phyloP scores from a whole-genome alignment of 2,329 filamentous ascomycete genomes.

The Fusarium sp. region DNA sequence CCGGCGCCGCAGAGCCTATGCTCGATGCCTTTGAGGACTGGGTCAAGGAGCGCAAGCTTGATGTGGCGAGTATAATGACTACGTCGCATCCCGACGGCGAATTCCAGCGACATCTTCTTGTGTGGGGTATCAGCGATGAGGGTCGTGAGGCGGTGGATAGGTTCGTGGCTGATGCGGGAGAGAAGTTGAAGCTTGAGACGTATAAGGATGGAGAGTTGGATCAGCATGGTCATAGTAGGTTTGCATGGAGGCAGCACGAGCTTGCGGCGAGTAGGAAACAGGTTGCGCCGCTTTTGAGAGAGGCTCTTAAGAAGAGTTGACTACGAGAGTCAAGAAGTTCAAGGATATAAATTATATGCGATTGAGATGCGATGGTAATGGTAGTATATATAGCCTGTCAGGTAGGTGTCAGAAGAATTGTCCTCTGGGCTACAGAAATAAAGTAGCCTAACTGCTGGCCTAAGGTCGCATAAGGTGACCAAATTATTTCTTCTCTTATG shows the following conservation, averaged over 20 bases:
- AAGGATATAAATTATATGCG: conserved; percentile 19
- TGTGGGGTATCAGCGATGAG: conserved; percentile 69
- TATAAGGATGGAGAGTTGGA: conserved; percentile 66
- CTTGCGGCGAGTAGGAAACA: conserved; percentile 74
- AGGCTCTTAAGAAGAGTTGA: conserved; percentile 59
- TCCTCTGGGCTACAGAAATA: neutral
- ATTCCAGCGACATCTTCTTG: conserved; percentile 75
- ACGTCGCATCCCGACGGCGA: conserved; percentile 65
- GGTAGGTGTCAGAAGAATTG: neutral
- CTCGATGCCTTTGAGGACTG: conserved; percentile 63
- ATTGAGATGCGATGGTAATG: neutral
- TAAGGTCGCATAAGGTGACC: neutral
- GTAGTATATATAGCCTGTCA: neutral
- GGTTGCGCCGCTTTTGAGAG: conserved; percentile 73
- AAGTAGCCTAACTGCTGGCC: neutral
- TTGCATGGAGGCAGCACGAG: conserved; percentile 75
- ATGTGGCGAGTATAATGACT: conserved; percentile 77
- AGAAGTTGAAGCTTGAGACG: conserved; percentile 66
- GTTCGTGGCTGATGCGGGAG: conserved; percentile 62
- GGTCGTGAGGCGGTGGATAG: conserved; percentile 63
- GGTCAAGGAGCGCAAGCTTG: conserved; percentile 67
- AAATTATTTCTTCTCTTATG: neutral
- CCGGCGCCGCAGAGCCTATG: conserved; percentile 60
- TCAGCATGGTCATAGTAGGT: conserved; percentile 59
- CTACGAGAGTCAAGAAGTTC: conserved; percentile 1